These are phyloP conservation scores for Drosera spatulata DNA, from an alignment of 179 eudicot species.

Conservation along the genomic window DNA sequence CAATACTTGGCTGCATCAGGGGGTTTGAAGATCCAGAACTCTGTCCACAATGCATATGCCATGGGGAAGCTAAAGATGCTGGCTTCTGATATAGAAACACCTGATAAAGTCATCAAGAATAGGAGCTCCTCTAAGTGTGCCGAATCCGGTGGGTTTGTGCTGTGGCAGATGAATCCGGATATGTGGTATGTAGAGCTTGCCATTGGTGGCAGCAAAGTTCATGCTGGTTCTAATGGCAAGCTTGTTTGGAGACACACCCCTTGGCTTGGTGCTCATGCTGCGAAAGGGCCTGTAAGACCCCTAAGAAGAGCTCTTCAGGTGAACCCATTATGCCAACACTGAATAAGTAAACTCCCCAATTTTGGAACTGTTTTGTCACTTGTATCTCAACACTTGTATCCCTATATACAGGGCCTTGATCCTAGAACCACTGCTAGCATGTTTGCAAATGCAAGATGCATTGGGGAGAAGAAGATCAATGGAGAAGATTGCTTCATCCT, in stretches of 20 bases:
- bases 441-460: slow-evolving; percentile 87
- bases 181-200: slow-evolving; percentile 99
- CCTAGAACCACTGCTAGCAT: slow-evolving; percentile 87
- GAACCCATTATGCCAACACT: slow-evolving; percentile 1
- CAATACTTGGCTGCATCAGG: slow-evolving; percentile 95
- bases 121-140: slow-evolving; percentile 59
- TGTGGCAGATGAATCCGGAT: slow-evolving; percentile 98
- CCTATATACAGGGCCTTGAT: slow-evolving; percentile 71
- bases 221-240: slow-evolving; percentile 93
- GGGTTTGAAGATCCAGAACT: slow-evolving; percentile 62
- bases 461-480: slow-evolving; percentile 48
- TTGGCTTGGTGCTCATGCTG: slow-evolving; percentile 97
- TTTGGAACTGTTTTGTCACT: not conserved
- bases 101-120: slow-evolving; percentile 64
- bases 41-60: slow-evolving; percentile 77
- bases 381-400: not conserved
- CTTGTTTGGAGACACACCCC: slow-evolving; percentile 99
- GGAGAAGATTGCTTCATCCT: slow-evolving; percentile 76
- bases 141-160: slow-evolving; percentile 87
- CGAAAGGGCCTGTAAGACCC: slow-evolving; percentile 94
- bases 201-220: slow-evolving; percentile 93
- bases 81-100: slow-evolving; percentile 86
- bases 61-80: slow-evolving; percentile 92
- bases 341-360: not conserved
- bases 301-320: slow-evolving; percentile 98